Base-by-base conservation (phyloP, 2,329 filamentous ascomycete species). In the Acrodontium crateriforme region DNA sequence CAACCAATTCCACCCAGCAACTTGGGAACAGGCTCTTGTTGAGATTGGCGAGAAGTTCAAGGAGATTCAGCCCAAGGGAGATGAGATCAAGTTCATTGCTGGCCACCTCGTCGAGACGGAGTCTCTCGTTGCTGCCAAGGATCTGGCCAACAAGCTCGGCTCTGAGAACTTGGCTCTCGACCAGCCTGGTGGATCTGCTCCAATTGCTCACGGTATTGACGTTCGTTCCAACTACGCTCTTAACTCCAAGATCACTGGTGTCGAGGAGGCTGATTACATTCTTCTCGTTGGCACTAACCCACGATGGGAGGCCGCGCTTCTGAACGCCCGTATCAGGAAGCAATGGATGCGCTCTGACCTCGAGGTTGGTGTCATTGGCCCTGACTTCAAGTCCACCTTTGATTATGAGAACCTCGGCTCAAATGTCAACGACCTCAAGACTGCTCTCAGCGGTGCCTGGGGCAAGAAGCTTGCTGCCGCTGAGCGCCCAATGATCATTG, bases 301-400 rank as follows among this genome's bases (percentile, higher is more conserved):
- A 21, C 75, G 89, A 43, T 83, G 92, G 52, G 89, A 98, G 62
- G 89, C 89, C 36, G 83, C 89, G 31, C 83, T 89, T 25, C 70
- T 98, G 24, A 98, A 98, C 51, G 85, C 87, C 39, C 81, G 89
- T 42, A 98, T 98, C 52, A 74, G 89, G 49, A 98, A 98, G 67
- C 85, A 94, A 58, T 98, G 87, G 80, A 67, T 98, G 44, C 78
- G 85, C 44, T 94, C 89, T 18, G 85, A 95, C 45, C 73, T 98
- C 14, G 79, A 95, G 55, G 74, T 98, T 46, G 89, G 78, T 40
- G 72, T 94, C 34, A 76, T 98, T 42, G 89, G 89, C 39, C 80
- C 94, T 62, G 62, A 75, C 20, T 98, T 87, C 56, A 74, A 92
- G 26, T 92, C 85, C 31, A 98, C 85, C 17, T 98, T 95, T 50